Evolutionary conservation across 2,329 filamentous ascomycete genomes (phyloP).

Genomic region (Blumeria graminis): DNA sequence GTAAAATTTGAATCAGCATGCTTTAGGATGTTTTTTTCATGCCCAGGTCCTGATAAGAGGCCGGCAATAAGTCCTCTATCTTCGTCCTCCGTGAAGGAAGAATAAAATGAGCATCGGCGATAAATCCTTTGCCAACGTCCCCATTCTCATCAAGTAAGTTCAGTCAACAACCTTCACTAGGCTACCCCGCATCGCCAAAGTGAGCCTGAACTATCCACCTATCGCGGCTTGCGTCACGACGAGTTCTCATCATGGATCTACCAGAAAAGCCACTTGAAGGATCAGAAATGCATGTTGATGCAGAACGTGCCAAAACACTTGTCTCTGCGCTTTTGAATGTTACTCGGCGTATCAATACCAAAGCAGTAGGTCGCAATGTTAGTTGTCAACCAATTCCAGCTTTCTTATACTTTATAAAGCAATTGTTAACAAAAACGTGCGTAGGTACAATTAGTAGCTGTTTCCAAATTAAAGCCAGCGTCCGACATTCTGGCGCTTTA

Average conservation of each 20-base stretch:
- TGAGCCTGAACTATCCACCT: background rate
- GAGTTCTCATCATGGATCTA: background rate
- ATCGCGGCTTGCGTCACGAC: background rate
- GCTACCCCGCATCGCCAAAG: too few species aligned
- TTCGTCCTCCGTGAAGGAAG: background rate
- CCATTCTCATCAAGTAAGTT: background rate
- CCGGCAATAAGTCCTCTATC: background rate
- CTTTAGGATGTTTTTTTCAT: background rate
- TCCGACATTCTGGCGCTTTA: conserved; percentile 76
- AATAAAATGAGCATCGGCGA: background rate
- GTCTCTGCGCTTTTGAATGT: conserved; percentile 37
- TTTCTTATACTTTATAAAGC: background rate
- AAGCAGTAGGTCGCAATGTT: conserved; percentile 29
- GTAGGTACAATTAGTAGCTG: conserved; percentile 68
- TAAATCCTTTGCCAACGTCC: background rate
- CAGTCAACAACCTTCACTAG: background rate
- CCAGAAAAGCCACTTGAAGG: background rate
- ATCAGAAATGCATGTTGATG: conserved; percentile 32
- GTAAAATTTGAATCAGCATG: too few species aligned
- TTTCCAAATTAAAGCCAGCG: conserved; percentile 87
- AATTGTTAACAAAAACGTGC: conserved; percentile 2
- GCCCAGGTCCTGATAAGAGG: background rate
- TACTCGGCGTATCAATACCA: conserved; percentile 29
- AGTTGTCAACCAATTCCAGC: conserved; percentile 11
- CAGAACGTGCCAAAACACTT: conserved; percentile 35